Conservation (phyloP, 2,329 filamentous ascomycete genomes). For the Ophiostoma montium region DNA sequence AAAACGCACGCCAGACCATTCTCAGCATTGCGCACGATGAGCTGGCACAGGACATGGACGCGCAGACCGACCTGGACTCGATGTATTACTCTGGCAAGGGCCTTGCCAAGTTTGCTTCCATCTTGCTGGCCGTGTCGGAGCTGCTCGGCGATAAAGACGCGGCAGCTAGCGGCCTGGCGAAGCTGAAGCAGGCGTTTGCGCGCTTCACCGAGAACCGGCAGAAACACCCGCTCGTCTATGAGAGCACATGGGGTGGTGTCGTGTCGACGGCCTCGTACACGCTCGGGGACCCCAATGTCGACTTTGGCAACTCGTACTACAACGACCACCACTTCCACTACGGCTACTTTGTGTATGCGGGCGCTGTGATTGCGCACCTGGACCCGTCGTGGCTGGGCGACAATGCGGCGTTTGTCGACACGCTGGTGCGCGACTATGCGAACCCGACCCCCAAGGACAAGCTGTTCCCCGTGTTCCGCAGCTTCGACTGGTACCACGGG, state of each 20-base stretch:
- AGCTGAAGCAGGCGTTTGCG: slow-evolving; percentile 52
- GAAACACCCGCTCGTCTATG: slow-evolving; percentile 49
- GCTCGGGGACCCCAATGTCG: slow-evolving; percentile 53
- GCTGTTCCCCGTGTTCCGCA: slow-evolving; percentile 68
- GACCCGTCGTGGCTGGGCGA: slow-evolving; percentile 58
- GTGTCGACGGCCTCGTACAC: slow-evolving; percentile 63
- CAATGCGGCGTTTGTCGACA: slow-evolving; percentile 72
- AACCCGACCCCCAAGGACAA: slow-evolving; percentile 59
- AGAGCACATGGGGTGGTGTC: slow-evolving; percentile 63
- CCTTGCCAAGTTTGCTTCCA: slow-evolving; percentile 59
- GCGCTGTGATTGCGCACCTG: slow-evolving; percentile 67
- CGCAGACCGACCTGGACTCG: slow-evolving; percentile 61
- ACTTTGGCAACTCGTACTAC: slow-evolving; percentile 86
- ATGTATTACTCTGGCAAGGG: slow-evolving; percentile 86
- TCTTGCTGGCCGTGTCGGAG: slow-evolving; percentile 52
- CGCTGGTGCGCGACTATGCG: slow-evolving; percentile 66
- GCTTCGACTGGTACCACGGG: slow-evolving; percentile 89
- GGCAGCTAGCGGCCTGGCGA: slow-evolving; percentile 41
- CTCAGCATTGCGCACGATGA: slow-evolving; percentile 53
- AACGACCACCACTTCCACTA: slow-evolving; percentile 67
- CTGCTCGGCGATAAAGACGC: slow-evolving; percentile 44
- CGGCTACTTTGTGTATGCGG: slow-evolving; percentile 80
- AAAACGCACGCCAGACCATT: slow-evolving; percentile 44
- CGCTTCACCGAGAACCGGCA: slow-evolving; percentile 55
- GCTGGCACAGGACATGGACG: slow-evolving; percentile 53